Conservation (phyloP, 139 green algal genomes). For the Chlorella vulgaris region DNA sequence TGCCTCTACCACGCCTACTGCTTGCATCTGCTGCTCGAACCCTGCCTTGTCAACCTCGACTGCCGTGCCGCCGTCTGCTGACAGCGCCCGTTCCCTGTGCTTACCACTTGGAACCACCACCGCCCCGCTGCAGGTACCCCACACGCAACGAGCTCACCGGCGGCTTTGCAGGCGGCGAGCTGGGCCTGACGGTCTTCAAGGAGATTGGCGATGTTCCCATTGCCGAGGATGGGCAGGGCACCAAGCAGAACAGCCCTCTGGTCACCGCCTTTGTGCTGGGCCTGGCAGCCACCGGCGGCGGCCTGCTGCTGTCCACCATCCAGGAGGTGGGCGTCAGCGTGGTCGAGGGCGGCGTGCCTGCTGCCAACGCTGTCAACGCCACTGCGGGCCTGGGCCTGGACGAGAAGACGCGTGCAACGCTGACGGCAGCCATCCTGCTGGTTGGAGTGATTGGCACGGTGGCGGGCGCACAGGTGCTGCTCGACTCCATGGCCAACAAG, state of each 20-base stretch:
- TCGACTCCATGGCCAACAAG: conserved; percentile 31
- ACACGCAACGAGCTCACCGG: conserved; percentile 69
- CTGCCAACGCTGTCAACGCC: neutral
- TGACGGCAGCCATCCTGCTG: conserved; percentile 47
- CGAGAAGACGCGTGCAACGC: conserved; percentile 53
- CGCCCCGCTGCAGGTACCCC: conserved; percentile 31
- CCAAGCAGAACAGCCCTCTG: conserved; percentile 56
- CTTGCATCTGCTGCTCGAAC: too few relatives aligned
- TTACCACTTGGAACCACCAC: neutral
- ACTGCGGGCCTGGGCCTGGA: conserved; percentile 42
- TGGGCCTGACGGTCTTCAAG: conserved; percentile 73
- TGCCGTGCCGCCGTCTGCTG: too few relatives aligned
- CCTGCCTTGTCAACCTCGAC: too few relatives aligned
- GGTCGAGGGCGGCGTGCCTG: conserved; percentile 26
- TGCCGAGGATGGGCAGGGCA: neutral
- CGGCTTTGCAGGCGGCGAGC: conserved; percentile 88
- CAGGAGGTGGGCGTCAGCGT: conserved; percentile 54
- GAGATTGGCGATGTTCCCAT: conserved; percentile 72
- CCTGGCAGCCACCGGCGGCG: conserved; percentile 53
- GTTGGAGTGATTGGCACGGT: conserved; percentile 41
- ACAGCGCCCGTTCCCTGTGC: too few relatives aligned
- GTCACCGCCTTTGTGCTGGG: conserved; percentile 61
- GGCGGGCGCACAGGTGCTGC: conserved; percentile 17
- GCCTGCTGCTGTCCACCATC: conserved; percentile 60
- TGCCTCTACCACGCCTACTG: too few relatives aligned